These are phyloP conservation scores for Wickerhamomyces sp. DNA, from an alignment of 1,139 yeast genomes.

Conservation along the genomic window DNA sequence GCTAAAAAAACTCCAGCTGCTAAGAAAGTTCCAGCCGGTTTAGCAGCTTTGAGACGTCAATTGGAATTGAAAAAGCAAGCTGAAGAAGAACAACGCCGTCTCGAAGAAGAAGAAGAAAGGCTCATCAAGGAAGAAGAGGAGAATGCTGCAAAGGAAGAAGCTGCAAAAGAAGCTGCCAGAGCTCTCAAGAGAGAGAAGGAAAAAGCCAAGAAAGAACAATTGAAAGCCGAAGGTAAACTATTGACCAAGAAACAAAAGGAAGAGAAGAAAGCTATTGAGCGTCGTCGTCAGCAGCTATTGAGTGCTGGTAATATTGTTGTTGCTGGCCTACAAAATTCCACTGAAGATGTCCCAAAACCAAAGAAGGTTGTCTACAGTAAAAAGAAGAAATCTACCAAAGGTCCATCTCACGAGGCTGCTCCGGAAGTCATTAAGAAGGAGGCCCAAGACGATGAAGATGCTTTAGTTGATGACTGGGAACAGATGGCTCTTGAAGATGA, in stretches of 20 bases:
- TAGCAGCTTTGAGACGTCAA: conserved; percentile 79
- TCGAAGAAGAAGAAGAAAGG: conserved; percentile 56
- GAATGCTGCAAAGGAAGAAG: conserved; percentile 46
- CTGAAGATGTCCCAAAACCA: conserved; percentile 34
- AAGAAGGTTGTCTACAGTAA: conserved; percentile 74
- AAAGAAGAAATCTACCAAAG: conserved; percentile 50
- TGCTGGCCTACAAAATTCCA: conserved; percentile 57
- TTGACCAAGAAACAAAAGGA: conserved; percentile 93
- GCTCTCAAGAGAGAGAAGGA: conserved; percentile 79
- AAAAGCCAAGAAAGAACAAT: conserved; percentile 69
- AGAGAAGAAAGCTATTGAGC: conserved; percentile 80
- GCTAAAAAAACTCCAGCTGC: conserved; percentile 40
- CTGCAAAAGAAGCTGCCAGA: conserved; percentile 63
- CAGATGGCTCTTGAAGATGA: conserved; percentile 25
- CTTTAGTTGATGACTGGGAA: conserved; percentile 25
- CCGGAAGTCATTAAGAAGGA: conserved; percentile 23
- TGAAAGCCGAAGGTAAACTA: conserved; percentile 89
- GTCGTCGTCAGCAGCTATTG: conserved; percentile 82
- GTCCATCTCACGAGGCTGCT: conserved; percentile 13
- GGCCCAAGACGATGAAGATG: conserved; percentile 25
- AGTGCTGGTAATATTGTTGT: conserved; percentile 70
- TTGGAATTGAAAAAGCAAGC: conserved; percentile 80
- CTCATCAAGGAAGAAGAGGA: conserved; percentile 53
- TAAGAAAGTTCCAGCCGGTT: conserved; percentile 72
- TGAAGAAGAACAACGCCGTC: conserved; percentile 61